Base-by-base conservation (phyloP, 1,284 basidiomycete species). In the Coniferiporia weirii region DNA sequence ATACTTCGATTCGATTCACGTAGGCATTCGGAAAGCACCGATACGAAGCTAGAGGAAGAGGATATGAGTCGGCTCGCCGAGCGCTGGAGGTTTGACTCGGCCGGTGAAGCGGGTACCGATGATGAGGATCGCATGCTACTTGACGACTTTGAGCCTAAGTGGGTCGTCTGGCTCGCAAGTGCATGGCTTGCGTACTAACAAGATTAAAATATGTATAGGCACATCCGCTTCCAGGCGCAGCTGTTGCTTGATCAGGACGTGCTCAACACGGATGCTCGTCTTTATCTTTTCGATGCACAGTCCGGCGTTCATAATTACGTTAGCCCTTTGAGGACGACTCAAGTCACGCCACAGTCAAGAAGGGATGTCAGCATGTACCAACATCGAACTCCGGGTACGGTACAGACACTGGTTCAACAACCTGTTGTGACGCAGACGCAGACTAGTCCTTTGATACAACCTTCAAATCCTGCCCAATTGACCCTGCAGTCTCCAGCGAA, bases 51-150 rank as follows among this genome's bases (percentile, higher is more conserved):
- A 59, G 69, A 60, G 61, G 67, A 68, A 55, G 80, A 80, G 63
- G 67, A 68, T 19, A 64, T 70, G 15, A 70, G 71, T 63, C 73
- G 77, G 32, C 62, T 88, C 10, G 72, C 74, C 38, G 87, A 89
- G 59, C 78, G 82, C 57, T 89, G 89, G 88, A 75, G 78, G 64
- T 91, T 83, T 66, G 88, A 93, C 64, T 82, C 83, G 1, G 71
- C 79, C 0, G 71, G 79, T 62, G 83, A 80, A 17, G 80, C 79
- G 49, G 85, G 86, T n/a, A 64, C 76, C 22, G 88, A 86, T 53
- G 90, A 84, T 67, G 84, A 83, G 66, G 84, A 85, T 67, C 76
- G 89, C 12, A 68, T 80, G 0, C 71, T 92, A 19, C 70, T 90
- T 12, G 87, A 92, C 65, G 89, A 92, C 63, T 89, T 79, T 63